phyloP scores from a whole-genome alignment of 2,329 filamentous ascomycete genomes.

The Cladosporium velox region DNA sequence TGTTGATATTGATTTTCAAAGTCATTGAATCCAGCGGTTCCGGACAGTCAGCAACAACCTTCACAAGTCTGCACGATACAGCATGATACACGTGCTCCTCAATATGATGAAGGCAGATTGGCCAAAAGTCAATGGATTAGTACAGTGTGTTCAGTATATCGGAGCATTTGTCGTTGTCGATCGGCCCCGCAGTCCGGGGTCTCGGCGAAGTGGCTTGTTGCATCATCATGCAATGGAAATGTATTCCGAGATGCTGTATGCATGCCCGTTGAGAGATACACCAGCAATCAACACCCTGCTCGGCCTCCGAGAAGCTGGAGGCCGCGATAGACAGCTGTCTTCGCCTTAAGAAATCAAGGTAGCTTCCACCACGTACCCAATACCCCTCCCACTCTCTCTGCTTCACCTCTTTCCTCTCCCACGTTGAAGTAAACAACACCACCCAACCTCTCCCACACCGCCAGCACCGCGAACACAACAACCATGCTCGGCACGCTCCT shows the following conservation, averaged over 20 bases:
- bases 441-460: background rate
- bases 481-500: constrained; percentile 9
- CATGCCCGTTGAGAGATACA: constrained; percentile 13
- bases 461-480: background rate
- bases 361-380: background rate
- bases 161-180: background rate
- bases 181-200: constrained; percentile 13
- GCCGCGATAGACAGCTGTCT: background rate
- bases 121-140: background rate
- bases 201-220: constrained; percentile 1
- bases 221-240: constrained; percentile 2
- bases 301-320: background rate
- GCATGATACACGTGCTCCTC: too few species aligned
- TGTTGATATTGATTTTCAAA: background rate
- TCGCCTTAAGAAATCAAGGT: background rate
- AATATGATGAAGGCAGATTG: background rate
- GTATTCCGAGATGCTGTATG: constrained; percentile 8
- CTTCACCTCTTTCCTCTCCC: background rate
- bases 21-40: background rate
- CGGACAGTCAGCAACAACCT: background rate
- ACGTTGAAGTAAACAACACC: background rate
- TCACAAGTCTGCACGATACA: background rate
- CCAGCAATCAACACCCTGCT: background rate
- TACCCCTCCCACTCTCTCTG: background rate
- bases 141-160: background rate